Evolutionary conservation across 2,329 filamentous ascomycete genomes (phyloP).

Genomic region (Gremmenia infestans): DNA sequence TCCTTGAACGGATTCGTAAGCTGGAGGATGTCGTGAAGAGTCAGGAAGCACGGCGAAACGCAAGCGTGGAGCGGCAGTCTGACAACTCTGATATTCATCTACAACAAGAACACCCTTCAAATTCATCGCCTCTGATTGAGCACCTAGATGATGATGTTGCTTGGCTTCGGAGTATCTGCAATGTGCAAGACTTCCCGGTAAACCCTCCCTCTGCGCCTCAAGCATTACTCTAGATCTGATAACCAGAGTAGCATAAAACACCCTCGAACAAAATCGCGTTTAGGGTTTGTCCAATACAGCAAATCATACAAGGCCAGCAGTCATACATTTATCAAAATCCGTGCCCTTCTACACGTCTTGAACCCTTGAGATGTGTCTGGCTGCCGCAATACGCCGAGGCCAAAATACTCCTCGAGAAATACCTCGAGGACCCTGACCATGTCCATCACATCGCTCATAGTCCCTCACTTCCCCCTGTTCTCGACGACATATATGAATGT

Average conservation of each 20-base stretch:
- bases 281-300: conserved; percentile 10
- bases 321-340: conserved; percentile 5
- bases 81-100: not conserved
- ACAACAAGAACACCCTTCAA: not conserved
- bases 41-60: not conserved
- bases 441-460: conserved; percentile 12
- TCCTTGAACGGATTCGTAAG: conserved; percentile 11
- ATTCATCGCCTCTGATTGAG: conserved; percentile 1
- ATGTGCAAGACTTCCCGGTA: conserved; percentile 1
- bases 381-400: conserved; percentile 11
- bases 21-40: conserved; percentile 8
- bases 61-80: not conserved
- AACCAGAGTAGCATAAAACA: not conserved
- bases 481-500: conserved; percentile 7
- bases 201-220: not conserved
- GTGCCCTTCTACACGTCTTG: not conserved
- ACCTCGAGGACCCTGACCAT: conserved; percentile 6
- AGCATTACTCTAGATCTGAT: not conserved
- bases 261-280: conserved; percentile 5
- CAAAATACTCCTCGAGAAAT: conserved; percentile 15
- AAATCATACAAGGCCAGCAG: conserved; percentile 2
- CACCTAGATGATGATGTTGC: conserved; percentile 5
- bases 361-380: conserved; percentile 13
- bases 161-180: conserved; percentile 11
- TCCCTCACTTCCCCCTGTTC: conserved; percentile 8